phyloP scores from a whole-genome alignment of 495 filamentous ascomycete species.

The Podospora sp. region DNA sequence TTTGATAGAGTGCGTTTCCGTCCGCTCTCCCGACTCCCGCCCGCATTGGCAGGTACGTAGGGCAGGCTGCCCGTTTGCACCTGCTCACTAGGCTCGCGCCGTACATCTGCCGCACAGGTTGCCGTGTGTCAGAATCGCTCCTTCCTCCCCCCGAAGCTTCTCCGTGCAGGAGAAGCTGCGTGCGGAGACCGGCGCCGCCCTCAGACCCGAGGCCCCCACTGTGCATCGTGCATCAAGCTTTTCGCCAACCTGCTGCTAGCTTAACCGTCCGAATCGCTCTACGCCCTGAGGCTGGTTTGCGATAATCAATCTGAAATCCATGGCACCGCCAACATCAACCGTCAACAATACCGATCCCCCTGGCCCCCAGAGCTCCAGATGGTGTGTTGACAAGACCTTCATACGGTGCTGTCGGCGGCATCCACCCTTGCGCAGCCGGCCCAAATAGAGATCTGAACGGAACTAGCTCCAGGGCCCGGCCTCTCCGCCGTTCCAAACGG shows the following conservation, averaged over 20 bases:
- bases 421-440: background rate
- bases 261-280: background rate
- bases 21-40: background rate
- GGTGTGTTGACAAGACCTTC: background rate
- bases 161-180: background rate
- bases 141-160: conserved; percentile 10
- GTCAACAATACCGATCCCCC: background rate
- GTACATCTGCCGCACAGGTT: conserved; percentile 9
- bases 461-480: conserved; percentile 6
- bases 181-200: background rate
- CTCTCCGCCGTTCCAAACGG: conserved; percentile 18
- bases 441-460: background rate
- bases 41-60: conserved; percentile 15
- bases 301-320: background rate
- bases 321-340: background rate
- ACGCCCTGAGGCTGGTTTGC: background rate
- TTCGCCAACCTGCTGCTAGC: background rate
- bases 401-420: background rate
- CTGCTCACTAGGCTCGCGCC: background rate
- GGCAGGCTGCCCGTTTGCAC: conserved; percentile 3
- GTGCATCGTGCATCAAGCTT: background rate
- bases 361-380: background rate
- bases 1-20: conserved; percentile 2
- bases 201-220: background rate
- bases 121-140: conserved; percentile 12